phyloP scores from a whole-genome alignment of 495 filamentous ascomycete genomes.

The Talaromyces proteolyticus region DNA sequence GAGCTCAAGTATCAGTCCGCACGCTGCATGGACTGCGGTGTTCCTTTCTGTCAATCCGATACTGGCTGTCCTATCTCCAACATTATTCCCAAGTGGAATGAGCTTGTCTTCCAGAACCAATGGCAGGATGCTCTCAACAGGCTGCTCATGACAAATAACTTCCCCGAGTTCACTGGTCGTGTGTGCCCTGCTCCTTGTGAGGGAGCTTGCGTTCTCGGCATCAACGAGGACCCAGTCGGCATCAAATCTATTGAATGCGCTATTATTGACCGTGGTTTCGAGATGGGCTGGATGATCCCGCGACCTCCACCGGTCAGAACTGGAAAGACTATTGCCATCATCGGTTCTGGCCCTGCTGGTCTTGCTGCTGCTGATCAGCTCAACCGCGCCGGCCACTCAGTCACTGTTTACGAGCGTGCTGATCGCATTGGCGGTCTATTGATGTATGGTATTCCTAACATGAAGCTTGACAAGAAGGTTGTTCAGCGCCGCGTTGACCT shows the following conservation, averaged over 20 bases:
- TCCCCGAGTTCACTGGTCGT: slow-evolving; percentile 98
- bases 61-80: slow-evolving; percentile 97
- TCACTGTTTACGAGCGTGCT: slow-evolving; percentile 94
- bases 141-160: slow-evolving; percentile 98
- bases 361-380: slow-evolving; percentile 92
- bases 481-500: slow-evolving; percentile 95
- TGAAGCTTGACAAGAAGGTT: slow-evolving; percentile 99
- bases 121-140: slow-evolving; percentile 96
- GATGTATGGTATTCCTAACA: slow-evolving; percentile 99
- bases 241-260: slow-evolving; percentile 99
- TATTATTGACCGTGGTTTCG: slow-evolving; percentile 98
- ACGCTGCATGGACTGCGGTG: slow-evolving; percentile 99
- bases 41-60: slow-evolving; percentile 98
- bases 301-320: slow-evolving; percentile 72
- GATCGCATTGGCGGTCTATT: slow-evolving; percentile 91
- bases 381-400: slow-evolving; percentile 85
- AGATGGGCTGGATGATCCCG: slow-evolving; percentile 99
- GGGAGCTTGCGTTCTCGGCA: slow-evolving; percentile 94
- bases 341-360: slow-evolving; percentile 92
- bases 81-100: slow-evolving; percentile 99
- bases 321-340: slow-evolving; percentile 86
- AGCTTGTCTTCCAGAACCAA: slow-evolving; percentile 83
- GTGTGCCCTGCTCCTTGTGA: slow-evolving; percentile 98
- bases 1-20: slow-evolving; percentile 98
- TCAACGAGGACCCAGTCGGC: slow-evolving; percentile 96